A percentile compares a stretch with the other conserved stretches of the same genome.
These are phyloP conservation scores for Umbilicus rupestris DNA, from an alignment of 164 flowering plant genomes.

Conservation along the genomic window DNA sequence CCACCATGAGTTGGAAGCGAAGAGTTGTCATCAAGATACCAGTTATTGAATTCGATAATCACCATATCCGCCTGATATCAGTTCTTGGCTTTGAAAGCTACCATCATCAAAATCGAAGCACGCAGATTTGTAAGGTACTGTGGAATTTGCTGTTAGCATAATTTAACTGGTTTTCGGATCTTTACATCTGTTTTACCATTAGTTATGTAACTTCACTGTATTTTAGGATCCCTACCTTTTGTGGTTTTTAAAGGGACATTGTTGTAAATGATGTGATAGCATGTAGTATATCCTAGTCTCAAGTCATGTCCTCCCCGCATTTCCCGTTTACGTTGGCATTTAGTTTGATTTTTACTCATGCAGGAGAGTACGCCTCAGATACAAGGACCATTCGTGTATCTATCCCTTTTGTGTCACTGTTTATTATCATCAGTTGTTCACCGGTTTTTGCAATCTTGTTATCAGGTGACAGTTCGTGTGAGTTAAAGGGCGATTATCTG, in stretches of 20 bases:
- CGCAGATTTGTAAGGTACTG: background rate
- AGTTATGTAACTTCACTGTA: background rate
- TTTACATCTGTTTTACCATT: background rate
- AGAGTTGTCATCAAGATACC: background rate
- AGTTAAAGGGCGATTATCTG: too few relatives aligned
- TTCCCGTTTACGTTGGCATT: background rate
- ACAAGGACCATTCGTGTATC: background rate
- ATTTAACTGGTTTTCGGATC: background rate
- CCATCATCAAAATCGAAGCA: background rate
- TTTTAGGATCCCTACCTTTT: background rate
- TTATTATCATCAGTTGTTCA: too few relatives aligned
- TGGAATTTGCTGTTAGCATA: background rate
- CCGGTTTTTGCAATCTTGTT: too few relatives aligned
- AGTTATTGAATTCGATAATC: background rate
- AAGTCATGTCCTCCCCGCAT: background rate
- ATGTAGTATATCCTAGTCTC: background rate
- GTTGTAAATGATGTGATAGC: constrained; percentile 4
- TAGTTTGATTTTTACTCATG: background rate
- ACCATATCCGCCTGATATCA: too few relatives aligned
- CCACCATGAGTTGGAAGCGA: too few relatives aligned
- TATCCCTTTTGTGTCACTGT: too few relatives aligned
- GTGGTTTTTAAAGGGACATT: background rate
- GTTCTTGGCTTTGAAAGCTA: background rate
- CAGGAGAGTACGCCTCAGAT: background rate
- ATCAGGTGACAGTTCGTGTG: too few relatives aligned